Base-by-base conservation (phyloP, 2,329 filamentous ascomycete genomes). In the Raffaelea ambrosiae region DNA sequence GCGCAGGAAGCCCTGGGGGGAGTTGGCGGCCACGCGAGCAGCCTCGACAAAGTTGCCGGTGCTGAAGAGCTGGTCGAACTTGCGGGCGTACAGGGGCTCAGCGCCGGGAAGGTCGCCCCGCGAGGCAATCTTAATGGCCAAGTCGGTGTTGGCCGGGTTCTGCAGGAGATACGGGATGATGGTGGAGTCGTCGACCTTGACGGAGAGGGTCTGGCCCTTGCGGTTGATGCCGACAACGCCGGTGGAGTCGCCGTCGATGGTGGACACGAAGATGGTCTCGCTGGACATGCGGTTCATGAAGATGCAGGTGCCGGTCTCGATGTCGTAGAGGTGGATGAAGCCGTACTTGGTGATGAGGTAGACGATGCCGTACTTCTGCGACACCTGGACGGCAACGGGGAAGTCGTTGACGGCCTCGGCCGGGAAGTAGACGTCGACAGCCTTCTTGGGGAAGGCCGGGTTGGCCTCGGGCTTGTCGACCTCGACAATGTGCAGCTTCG, bases 211-310 rank as follows among this genome's bases (percentile, higher is more conserved):
- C 69, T 98, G 93, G 54, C 93, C 94, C 73, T 95, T 95, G 61
- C 94, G 84, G 72, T 98, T 98, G 64, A 98, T 91, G 58, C 88
- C 89, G 46, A 98, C 79, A 53, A 98, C 85, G 58, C 94, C 94
- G 41, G 84, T 81, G 18, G 88, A 94, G 20, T 89, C 83, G 47
- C 79, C 77, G 64, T 98, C 93, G 33, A 83, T 72, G 42, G 88
- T 85, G 19, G 90, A 96, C 22, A 91, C 94, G 72, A 98, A 98
- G 64, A 98, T 97, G 22, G 93, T 98, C 64, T 98, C 93, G 73
- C 89, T 95, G 31, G 93, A 98, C 61, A 98, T 98, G 59, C 94
- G 86, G 76, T 98, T 98, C 89, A 98, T 94, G 79, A 96, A 98
- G 63, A 98, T 93, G 65, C 88, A 94, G 13, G 86, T 86, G 50